Percentiles rank a stretch among this genome's conserved stretches.
phyloP scores from a whole-genome alignment of 768 basidiomycete genomes.

The Harrya chromipes region DNA sequence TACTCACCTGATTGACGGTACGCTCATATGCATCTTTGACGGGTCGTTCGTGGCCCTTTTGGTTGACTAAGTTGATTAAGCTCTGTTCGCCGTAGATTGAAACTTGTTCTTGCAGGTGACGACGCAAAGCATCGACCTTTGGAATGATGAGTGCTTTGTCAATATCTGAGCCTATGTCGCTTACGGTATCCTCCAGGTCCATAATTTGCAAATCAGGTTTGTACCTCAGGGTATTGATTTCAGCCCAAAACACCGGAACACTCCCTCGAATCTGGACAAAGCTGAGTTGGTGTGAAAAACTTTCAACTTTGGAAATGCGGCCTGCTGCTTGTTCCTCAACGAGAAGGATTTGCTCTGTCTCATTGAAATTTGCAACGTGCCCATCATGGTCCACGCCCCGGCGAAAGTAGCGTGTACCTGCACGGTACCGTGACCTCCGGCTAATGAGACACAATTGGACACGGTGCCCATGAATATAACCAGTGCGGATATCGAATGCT shows the following conservation, averaged over 20 bases:
- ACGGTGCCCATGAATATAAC: conserved; percentile 71
- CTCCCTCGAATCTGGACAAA: conserved; percentile 95
- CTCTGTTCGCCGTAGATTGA: conserved; percentile 72
- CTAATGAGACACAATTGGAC: conserved; percentile 87
- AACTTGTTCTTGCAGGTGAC: conserved; percentile 73
- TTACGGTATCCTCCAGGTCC: conserved; percentile 84
- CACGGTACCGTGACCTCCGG: conserved; percentile 88
- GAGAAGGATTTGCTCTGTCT: conserved; percentile 92
- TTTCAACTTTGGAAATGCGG: conserved; percentile 39
- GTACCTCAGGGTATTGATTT: conserved; percentile 92
- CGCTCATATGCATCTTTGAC: conserved; percentile 95
- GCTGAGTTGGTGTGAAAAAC: conserved; percentile 62
- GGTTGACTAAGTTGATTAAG: conserved; percentile 90
- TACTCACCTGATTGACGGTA: conserved; percentile 57
- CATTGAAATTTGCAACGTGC: conserved; percentile 95
- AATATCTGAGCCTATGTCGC: conserved; percentile 21
- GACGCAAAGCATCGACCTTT: conserved; percentile 66
- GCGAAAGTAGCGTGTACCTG: conserved; percentile 96
- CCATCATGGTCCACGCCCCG: conserved; percentile 89
- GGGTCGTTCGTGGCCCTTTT: conserved; percentile 88
- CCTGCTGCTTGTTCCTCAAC: conserved; percentile 57
- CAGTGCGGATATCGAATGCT: conserved; percentile 86
- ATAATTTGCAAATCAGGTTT: conserved; percentile 96
- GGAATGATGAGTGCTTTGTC: conserved; percentile 2
- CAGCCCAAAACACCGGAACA: conserved; percentile 94